Conservation (phyloP, 73 alveolate genomes). For the Tetrahymena elliotti region DNA sequence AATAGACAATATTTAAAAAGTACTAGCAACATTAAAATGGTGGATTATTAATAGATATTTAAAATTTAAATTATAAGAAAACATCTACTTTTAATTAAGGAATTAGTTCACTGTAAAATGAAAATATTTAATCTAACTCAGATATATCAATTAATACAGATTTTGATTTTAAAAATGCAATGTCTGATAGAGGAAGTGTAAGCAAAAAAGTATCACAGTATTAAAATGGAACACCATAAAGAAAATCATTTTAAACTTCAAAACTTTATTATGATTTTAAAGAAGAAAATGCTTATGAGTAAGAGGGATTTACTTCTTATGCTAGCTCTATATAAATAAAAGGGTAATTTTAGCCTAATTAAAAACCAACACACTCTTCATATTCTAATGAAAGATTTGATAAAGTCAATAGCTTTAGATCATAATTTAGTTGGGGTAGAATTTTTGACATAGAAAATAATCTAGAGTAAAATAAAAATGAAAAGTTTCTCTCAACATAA, state of each 20-base stretch:
- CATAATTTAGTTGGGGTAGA: neutral
- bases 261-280: neutral
- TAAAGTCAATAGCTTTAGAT: too few species aligned
- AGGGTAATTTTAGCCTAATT: neutral
- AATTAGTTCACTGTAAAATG: too few species aligned
- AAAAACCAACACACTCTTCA: neutral
- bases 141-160: too few species aligned
- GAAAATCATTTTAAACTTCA: neutral
- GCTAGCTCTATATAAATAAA: neutral
- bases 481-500: neutral
- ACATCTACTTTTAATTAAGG: too few species aligned
- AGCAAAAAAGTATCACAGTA: neutral
- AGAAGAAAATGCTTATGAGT: neutral
- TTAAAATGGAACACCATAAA: neutral
- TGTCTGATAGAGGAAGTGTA: too few species aligned
- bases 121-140: too few species aligned
- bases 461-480: neutral
- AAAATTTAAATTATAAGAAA: too few species aligned
- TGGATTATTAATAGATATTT: too few species aligned
- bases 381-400: neutral
- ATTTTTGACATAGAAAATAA: neutral
- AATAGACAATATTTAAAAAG: too few species aligned
- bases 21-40: too few species aligned
- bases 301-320: neutral
- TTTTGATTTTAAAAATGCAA: too few species aligned